phyloP scores from a whole-genome alignment of 2,329 filamentous ascomycete genomes.

The Nigrograna mackinnonii region DNA sequence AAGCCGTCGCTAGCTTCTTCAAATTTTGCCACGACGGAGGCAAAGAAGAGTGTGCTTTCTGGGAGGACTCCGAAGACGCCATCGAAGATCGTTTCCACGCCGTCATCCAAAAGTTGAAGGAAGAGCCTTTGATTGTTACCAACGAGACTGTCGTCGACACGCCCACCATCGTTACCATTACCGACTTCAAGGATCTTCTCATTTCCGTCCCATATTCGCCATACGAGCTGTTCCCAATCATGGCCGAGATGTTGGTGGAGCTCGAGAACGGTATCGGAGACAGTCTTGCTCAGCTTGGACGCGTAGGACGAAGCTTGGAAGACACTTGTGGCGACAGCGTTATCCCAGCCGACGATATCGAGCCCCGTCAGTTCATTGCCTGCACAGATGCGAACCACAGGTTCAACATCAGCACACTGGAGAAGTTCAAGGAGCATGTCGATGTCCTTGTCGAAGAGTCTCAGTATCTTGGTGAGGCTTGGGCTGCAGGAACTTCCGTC shows the following conservation, averaged over 20 bases:
- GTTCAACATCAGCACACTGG: conserved; percentile 10
- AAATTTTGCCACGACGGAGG: conserved; percentile 11
- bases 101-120: conserved; percentile 6
- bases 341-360: conserved; percentile 2
- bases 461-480: conserved; percentile 14
- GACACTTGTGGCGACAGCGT: neutral
- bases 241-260: conserved; percentile 7
- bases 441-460: conserved; percentile 3
- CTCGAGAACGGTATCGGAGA: conserved; percentile 13
- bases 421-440: conserved; percentile 6
- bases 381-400: conserved; percentile 15
- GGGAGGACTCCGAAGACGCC: conserved; percentile 7
- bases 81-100: conserved; percentile 13
- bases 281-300: neutral
- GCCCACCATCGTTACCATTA: conserved; percentile 11
- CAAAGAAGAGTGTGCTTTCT: conserved; percentile 10
- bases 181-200: conserved; percentile 6
- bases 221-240: conserved; percentile 1
- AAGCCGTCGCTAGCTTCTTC: conserved; percentile 11
- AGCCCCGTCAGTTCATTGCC: conserved; percentile 14
- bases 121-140: conserved; percentile 10
- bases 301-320: neutral
- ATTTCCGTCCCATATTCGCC: conserved; percentile 8
- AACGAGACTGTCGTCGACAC: neutral
- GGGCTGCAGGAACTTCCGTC: conserved; percentile 10